Percentiles rank a stretch among this genome's conserved stretches.
Evolutionary conservation across 345 rosid genomes (phyloP).

Genomic region (Noccaea caerulescens): DNA sequence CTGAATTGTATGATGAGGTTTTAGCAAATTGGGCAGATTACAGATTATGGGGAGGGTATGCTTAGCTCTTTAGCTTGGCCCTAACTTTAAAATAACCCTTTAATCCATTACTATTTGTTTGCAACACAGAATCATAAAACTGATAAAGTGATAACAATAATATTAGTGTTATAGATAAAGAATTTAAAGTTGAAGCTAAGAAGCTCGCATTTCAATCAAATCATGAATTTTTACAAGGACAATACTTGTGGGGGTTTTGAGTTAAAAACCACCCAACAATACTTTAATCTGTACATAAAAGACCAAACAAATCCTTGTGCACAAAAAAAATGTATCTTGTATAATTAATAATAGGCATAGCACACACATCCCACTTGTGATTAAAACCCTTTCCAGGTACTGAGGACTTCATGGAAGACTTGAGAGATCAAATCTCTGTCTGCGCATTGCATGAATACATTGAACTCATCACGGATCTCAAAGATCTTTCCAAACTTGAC

Average conservation of each 20-base stretch:
- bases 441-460: constrained; percentile 67
- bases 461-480: constrained; percentile 85
- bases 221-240: constrained; percentile 46
- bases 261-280: constrained; percentile 42
- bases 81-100: neutral
- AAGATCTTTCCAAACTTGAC: constrained; percentile 93
- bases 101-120: neutral
- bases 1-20: no score
- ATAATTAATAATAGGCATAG: constrained; percentile 30
- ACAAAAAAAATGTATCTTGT: constrained; percentile 46
- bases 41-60: neutral
- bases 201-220: constrained; percentile 43
- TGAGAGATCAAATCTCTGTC: constrained; percentile 84
- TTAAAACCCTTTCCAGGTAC: constrained; percentile 91
- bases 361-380: constrained; percentile 14
- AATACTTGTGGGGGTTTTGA: constrained; percentile 38
- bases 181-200: constrained; percentile 9
- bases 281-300: constrained; percentile 49
- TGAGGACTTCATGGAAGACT: constrained; percentile 82
- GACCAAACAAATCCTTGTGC: constrained; percentile 52
- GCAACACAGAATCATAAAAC: neutral
- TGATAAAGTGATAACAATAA: no score
- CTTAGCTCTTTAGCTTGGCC: constrained; percentile 8
- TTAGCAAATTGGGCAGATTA: no score
- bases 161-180: no score